Conservation (phyloP, 2,329 filamentous ascomycete genomes). For the Fusarium nisikadoi region DNA sequence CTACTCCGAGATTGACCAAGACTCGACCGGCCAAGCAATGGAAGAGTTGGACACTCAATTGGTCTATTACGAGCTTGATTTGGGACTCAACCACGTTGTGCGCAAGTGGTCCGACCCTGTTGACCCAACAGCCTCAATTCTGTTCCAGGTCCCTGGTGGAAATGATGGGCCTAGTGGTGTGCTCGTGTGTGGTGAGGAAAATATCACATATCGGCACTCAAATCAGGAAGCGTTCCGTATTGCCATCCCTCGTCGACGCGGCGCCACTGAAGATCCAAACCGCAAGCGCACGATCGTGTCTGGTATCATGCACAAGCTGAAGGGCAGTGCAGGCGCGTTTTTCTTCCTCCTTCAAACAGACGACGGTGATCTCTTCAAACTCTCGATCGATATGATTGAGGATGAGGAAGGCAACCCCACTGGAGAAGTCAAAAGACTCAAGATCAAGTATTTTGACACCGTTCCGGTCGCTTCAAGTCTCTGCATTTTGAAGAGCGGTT, state of each 20-base stretch:
- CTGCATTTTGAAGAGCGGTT: conserved; percentile 94
- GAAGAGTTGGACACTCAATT: conserved; percentile 87
- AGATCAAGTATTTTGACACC: conserved; percentile 98
- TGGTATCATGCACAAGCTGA: conserved; percentile 97
- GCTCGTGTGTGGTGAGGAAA: conserved; percentile 92
- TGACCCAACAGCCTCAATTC: conserved; percentile 85
- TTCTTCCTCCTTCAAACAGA: conserved; percentile 97
- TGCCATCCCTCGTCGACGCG: conserved; percentile 86
- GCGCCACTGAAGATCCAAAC: conserved; percentile 90
- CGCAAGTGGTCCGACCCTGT: conserved; percentile 96
- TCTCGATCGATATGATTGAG: conserved; percentile 90
- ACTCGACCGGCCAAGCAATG: conserved; percentile 84
- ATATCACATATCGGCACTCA: conserved; percentile 95
- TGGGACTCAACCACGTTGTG: conserved; percentile 96
- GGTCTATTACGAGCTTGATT: conserved; percentile 96
- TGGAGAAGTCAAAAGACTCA: conserved; percentile 82
- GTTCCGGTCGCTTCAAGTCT: conserved; percentile 88
- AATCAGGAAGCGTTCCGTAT: conserved; percentile 92
- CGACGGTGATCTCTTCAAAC: conserved; percentile 97
- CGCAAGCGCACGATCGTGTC: conserved; percentile 88
- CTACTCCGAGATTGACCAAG: conserved; percentile 90
- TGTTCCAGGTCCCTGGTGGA: conserved; percentile 96
- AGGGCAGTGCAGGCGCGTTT: conserved; percentile 83
- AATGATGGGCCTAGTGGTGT: conserved; percentile 95
- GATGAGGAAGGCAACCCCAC: conserved; percentile 82